A percentile compares a stretch with the other conserved stretches of the same genome.
phyloP scores from a whole-genome alignment of 495 filamentous ascomycete species.

The Neurospora sp. region DNA sequence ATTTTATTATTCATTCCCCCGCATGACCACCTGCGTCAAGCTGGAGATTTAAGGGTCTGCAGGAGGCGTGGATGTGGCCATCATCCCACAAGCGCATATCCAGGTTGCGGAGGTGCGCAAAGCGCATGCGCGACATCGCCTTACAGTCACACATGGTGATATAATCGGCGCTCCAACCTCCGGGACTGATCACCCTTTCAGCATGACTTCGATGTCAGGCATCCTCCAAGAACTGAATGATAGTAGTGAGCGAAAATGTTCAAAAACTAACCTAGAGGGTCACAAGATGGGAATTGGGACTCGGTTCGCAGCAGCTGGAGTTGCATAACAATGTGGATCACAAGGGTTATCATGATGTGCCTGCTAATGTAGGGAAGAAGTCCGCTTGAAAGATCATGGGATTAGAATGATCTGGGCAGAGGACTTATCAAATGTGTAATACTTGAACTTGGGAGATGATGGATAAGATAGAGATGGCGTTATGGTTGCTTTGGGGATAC shows the following conservation, averaged over 20 bases:
- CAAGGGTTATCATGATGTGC: background rate
- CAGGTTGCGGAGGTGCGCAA: background rate
- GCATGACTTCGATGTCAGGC: background rate
- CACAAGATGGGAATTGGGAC: background rate
- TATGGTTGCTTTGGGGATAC: background rate
- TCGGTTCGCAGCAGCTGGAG: background rate
- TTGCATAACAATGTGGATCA: background rate
- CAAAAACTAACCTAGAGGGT: background rate
- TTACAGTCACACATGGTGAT: background rate
- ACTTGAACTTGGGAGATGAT: background rate
- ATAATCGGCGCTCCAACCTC: background rate
- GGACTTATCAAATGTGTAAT: background rate
- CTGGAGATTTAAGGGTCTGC: background rate
- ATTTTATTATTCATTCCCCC: background rate
- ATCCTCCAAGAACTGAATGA: no score
- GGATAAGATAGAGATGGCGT: background rate
- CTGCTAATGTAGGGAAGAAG: background rate
- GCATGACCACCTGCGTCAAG: background rate
- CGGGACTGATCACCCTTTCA: background rate
- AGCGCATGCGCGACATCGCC: background rate
- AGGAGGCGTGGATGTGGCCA: background rate
- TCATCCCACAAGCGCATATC: background rate
- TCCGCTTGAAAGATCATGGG: background rate
- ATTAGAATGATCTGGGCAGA: background rate
- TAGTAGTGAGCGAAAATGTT: background rate